Evolutionary conservation across 2,329 filamentous ascomycete genomes (phyloP).

Genomic region (Blastomyces emzantsi): DNA sequence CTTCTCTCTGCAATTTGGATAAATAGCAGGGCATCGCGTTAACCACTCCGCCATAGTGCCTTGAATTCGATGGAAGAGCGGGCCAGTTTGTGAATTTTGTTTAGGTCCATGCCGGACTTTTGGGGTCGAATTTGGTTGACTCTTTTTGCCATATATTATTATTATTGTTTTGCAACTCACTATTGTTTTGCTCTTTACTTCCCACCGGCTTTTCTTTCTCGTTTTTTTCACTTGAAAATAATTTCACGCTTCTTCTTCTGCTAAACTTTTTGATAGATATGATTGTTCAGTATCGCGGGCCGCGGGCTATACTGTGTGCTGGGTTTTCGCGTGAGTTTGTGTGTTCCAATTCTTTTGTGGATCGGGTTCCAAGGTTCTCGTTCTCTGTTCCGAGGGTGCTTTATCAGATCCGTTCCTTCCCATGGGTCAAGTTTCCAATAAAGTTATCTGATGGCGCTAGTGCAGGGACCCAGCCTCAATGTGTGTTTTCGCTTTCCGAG

Average conservation of each 20-base stretch:
- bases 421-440: not conserved
- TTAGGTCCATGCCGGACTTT: too few relatives aligned
- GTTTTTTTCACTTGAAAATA: not conserved
- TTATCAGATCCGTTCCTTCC: not conserved
- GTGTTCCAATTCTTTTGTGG: too few relatives aligned
- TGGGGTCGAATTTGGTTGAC: too few relatives aligned
- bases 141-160: too few relatives aligned
- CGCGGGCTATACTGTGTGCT: too few relatives aligned
- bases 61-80: not conserved
- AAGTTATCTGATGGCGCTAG: constrained; percentile 12
- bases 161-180: too few relatives aligned
- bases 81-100: too few relatives aligned
- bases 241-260: not conserved
- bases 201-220: not conserved
- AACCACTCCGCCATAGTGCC: constrained; percentile 8
- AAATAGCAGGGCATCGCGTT: constrained; percentile 8
- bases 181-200: too few relatives aligned
- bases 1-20: not conserved
- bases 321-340: too few relatives aligned
- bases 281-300: too few relatives aligned
- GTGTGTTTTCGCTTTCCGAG: too few relatives aligned
- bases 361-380: too few relatives aligned
- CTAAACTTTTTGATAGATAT: not conserved
- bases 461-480: not conserved
- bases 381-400: not conserved